These are phyloP conservation scores for Exophiala oligosperma DNA, from an alignment of 2,329 filamentous ascomycete genomes.

Conservation along the genomic window DNA sequence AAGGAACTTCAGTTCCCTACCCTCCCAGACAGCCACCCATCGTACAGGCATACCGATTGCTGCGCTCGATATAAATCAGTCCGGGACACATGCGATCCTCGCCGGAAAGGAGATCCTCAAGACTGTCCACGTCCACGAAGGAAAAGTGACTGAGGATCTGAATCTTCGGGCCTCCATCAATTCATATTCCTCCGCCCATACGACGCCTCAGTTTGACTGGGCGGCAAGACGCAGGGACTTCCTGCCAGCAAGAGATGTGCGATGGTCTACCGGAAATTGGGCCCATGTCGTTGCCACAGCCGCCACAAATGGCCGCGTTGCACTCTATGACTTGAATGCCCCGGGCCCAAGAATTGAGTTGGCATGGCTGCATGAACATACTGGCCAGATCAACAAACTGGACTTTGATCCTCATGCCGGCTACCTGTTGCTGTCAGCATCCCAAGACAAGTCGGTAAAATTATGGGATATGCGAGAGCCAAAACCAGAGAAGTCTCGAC, in stretches of 20 bases:
- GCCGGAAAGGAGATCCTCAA: conserved; percentile 67
- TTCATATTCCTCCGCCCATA: conserved; percentile 55
- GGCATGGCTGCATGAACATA: conserved; percentile 63
- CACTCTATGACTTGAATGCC: conserved; percentile 59
- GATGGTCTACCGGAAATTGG: conserved; percentile 65
- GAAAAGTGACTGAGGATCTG: conserved; percentile 60
- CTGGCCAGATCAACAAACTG: conserved; percentile 64
- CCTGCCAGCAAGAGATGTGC: conserved; percentile 64
- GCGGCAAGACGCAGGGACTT: conserved; percentile 57
- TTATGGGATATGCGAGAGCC: conserved; percentile 65
- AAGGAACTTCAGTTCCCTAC: conserved; percentile 9
- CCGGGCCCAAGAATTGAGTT: conserved; percentile 56
- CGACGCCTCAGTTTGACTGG: conserved; percentile 39
- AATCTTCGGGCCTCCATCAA: conserved; percentile 63
- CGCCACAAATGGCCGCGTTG: conserved; percentile 64
- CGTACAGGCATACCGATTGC: conserved; percentile 65
- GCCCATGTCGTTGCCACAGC: conserved; percentile 63
- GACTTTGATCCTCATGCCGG: conserved; percentile 65
- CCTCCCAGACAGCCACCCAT: conserved; percentile 56
- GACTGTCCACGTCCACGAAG: conserved; percentile 60
- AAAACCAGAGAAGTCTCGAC: conserved; percentile 42
- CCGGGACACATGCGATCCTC: conserved; percentile 63
- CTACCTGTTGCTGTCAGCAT: conserved; percentile 61
- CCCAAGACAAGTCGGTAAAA: conserved; percentile 63
- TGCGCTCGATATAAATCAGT: conserved; percentile 63